A percentile compares a stretch with the other conserved stretches of the same genome.
Evolutionary conservation across 805 yeast genomes (phyloP).

Genomic region (Citeromyces matritensis): DNA sequence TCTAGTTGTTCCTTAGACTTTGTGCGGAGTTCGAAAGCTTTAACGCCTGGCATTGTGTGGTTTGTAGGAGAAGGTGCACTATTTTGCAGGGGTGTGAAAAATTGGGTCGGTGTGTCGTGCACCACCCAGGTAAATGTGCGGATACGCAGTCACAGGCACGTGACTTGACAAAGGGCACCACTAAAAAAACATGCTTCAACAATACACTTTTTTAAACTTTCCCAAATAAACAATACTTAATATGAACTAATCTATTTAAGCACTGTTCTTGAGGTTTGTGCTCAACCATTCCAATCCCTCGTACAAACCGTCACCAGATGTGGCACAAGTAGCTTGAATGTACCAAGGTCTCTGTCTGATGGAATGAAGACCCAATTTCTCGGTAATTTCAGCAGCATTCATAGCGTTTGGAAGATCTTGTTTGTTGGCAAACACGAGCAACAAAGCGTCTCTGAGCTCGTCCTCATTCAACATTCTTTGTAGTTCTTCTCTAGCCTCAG

Average conservation of each 20-base stretch:
- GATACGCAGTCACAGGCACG: too few relatives aligned
- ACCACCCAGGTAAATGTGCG: too few relatives aligned
- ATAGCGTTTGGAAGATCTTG: conserved; percentile 98
- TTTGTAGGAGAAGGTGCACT: background rate
- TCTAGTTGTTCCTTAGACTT: conserved; percentile 95
- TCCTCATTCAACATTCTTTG: conserved; percentile 98
- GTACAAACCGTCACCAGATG: conserved; percentile 96
- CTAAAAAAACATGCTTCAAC: too few relatives aligned
- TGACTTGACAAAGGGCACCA: too few relatives aligned
- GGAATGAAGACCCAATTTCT: conserved; percentile 90
- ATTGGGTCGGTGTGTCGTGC: too few relatives aligned
- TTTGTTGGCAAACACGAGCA: conserved; percentile 94
- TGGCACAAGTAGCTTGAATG: conserved; percentile 97
- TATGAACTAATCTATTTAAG: too few relatives aligned
- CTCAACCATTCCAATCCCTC: conserved; percentile 97
- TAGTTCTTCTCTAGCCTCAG: conserved; percentile 96
- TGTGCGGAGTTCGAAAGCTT: conserved; percentile 92
- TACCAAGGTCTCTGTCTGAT: conserved; percentile 99
- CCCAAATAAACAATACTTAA: too few relatives aligned
- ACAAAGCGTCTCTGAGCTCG: conserved; percentile 91
- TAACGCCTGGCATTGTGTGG: conserved; percentile 58
- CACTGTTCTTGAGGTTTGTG: conserved; percentile 60
- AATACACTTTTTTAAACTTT: too few relatives aligned
- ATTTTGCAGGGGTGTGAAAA: too few relatives aligned
- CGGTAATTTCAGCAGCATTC: conserved; percentile 98